phyloP scores from a whole-genome alignment of 2,329 filamentous ascomycete species.

The Aureobasidium vineae region DNA sequence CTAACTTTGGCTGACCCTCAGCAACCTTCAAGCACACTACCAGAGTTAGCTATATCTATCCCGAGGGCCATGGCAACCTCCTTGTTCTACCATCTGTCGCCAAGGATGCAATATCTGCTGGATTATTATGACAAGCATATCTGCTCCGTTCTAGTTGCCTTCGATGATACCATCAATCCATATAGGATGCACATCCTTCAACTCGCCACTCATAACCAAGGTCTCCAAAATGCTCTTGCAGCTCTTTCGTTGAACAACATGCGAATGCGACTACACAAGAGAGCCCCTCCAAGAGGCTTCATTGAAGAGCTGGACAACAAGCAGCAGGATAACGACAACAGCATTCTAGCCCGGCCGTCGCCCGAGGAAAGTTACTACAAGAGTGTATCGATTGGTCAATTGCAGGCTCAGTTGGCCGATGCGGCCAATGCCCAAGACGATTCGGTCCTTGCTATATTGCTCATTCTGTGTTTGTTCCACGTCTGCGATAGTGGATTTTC shows the following conservation, averaged over 20 bases:
- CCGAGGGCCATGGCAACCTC: conserved; percentile 37
- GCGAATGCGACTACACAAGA: conserved; percentile 74
- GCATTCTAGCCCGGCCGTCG: conserved; percentile 51
- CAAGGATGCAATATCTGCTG: conserved; percentile 82
- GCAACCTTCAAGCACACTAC: background rate
- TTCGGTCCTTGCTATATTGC: conserved; percentile 80
- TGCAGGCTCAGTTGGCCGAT: conserved; percentile 83
- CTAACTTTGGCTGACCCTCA: background rate
- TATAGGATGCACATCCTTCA: conserved; percentile 80
- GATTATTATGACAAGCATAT: conserved; percentile 93
- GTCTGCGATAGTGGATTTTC: conserved; percentile 91
- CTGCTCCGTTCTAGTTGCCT: conserved; percentile 86
- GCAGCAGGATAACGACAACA: conserved; percentile 30
- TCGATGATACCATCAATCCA: conserved; percentile 82
- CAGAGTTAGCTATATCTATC: conserved; percentile 30
- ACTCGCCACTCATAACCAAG: conserved; percentile 72
- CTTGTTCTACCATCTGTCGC: conserved; percentile 59
- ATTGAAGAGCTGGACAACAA: conserved; percentile 36
- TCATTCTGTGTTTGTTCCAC: conserved; percentile 87
- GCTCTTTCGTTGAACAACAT: conserved; percentile 86
- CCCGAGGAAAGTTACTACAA: conserved; percentile 82
- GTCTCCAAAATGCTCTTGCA: conserved; percentile 88
- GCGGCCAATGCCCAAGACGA: conserved; percentile 73
- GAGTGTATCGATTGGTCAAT: conserved; percentile 73
- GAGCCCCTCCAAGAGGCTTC: conserved; percentile 38